Evolutionary conservation across 1,139 yeast species (phyloP).

Genomic region (Geotrichum citri-aurantii): DNA sequence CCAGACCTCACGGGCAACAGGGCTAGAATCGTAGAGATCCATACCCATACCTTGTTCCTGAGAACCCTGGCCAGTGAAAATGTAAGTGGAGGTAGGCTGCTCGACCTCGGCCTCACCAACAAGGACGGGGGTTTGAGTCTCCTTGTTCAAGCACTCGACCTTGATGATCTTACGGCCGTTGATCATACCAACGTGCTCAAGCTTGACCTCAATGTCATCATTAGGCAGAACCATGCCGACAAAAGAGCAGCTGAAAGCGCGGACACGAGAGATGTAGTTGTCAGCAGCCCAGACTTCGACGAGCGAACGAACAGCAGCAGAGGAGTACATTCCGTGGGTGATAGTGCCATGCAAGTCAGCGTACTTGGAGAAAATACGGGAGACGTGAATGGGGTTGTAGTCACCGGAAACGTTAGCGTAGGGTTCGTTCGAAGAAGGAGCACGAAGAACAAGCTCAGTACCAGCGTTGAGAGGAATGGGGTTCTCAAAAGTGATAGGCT

Average conservation of each 20-base stretch:
- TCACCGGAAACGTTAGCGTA: conserved; percentile 98
- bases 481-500: conserved; percentile 85
- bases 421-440: conserved; percentile 86
- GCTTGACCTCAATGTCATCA: conserved; percentile 77
- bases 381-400: conserved; percentile 96
- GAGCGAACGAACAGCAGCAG: conserved; percentile 89
- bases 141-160: conserved; percentile 81
- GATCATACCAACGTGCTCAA: conserved; percentile 97
- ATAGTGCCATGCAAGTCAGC: conserved; percentile 95
- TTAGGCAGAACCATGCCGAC: conserved; percentile 98
- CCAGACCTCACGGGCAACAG: conserved; percentile 94
- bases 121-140: conserved; percentile 64
- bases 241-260: conserved; percentile 87
- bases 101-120: conserved; percentile 97
- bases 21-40: conserved; percentile 90
- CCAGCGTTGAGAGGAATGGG: conserved; percentile 80
- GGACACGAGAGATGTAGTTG: conserved; percentile 89
- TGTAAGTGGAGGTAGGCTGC: conserved; percentile 94
- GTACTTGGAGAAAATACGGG: conserved; percentile 88
- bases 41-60: conserved; percentile 99
- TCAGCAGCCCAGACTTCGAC: conserved; percentile 99
- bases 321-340: conserved; percentile 98
- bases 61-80: conserved; percentile 99
- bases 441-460: conserved; percentile 64
- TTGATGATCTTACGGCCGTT: conserved; percentile 96